These are phyloP conservation scores for Fusarium dlaminii DNA, from an alignment of 2,329 filamentous ascomycete species.

Conservation along the genomic window DNA sequence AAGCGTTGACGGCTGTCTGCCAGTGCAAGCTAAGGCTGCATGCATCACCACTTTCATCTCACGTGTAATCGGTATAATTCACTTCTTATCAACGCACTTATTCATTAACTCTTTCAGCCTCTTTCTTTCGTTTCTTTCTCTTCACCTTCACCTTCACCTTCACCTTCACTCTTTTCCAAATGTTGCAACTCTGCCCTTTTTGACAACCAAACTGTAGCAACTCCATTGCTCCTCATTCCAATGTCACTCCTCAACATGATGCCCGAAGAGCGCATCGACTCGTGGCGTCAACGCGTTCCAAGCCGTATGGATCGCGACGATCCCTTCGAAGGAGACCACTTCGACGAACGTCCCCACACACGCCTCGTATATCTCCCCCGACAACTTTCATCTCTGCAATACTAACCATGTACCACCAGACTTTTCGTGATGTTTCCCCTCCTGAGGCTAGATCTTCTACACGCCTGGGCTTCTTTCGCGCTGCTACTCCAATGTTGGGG, in stretches of 20 bases:
- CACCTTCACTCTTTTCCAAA: neutral
- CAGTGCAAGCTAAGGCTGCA: neutral
- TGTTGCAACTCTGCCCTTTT: neutral
- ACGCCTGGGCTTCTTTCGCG: constrained; percentile 43
- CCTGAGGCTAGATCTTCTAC: constrained; percentile 36
- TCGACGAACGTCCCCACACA: constrained; percentile 44
- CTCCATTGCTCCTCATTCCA: neutral
- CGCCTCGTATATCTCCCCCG: constrained; percentile 38
- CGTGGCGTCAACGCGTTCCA: constrained; percentile 50
- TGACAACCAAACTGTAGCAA: neutral
- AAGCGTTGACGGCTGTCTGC: constrained; percentile 20
- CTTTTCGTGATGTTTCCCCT: constrained; percentile 34
- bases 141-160: neutral
- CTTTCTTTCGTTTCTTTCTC: neutral
- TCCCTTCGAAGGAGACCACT: constrained; percentile 49
- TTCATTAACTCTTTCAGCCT: neutral
- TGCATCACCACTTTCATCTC: neutral
- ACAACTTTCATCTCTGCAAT: accelerated
- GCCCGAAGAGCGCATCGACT: constrained; percentile 40
- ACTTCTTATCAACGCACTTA: too few species aligned
- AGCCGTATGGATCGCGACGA: constrained; percentile 48
- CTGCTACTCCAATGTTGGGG: constrained; percentile 40
- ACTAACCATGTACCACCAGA: constrained; percentile 18
- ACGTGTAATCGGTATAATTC: neutral
- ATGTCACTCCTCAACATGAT: constrained; percentile 16